These are phyloP conservation scores for Raffaelea albimanens DNA, from an alignment of 2,329 filamentous ascomycete species.

Conservation along the genomic window DNA sequence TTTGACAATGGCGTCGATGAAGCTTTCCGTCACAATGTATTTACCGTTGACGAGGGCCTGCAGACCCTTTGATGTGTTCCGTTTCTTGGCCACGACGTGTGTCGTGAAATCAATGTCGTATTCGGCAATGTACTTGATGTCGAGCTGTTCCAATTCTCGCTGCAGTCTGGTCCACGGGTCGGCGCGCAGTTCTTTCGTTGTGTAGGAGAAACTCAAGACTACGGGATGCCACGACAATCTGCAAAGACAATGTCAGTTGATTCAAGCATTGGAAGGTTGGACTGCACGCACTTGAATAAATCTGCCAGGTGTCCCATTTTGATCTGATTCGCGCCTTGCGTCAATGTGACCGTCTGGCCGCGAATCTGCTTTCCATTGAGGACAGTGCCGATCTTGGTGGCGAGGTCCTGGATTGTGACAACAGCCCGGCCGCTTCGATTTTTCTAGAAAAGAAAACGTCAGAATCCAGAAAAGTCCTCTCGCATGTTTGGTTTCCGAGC, in stretches of 20 bases:
- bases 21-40: conserved; percentile 65
- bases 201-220: conserved; percentile 73
- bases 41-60: conserved; percentile 77
- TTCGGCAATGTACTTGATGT: conserved; percentile 73
- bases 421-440: conserved; percentile 54
- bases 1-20: conserved; percentile 61
- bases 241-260: conserved; percentile 3
- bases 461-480: neutral
- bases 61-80: conserved; percentile 80
- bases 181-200: conserved; percentile 58
- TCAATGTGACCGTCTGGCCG: conserved; percentile 48
- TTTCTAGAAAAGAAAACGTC: conserved; percentile 31
- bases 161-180: conserved; percentile 55
- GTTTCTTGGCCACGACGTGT: conserved; percentile 79
- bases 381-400: conserved; percentile 76
- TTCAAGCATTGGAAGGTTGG: too few species aligned
- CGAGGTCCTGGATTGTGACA: conserved; percentile 66
- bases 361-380: conserved; percentile 66
- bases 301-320: conserved; percentile 62
- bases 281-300: conserved; percentile 41
- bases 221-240: conserved; percentile 73
- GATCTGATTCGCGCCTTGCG: conserved; percentile 51
- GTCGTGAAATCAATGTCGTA: conserved; percentile 67
- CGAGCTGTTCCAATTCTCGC: conserved; percentile 66
- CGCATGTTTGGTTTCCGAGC: neutral